Evolutionary conservation across 2,329 filamentous ascomycete genomes (phyloP).

Genomic region (Fusarium sp.): DNA sequence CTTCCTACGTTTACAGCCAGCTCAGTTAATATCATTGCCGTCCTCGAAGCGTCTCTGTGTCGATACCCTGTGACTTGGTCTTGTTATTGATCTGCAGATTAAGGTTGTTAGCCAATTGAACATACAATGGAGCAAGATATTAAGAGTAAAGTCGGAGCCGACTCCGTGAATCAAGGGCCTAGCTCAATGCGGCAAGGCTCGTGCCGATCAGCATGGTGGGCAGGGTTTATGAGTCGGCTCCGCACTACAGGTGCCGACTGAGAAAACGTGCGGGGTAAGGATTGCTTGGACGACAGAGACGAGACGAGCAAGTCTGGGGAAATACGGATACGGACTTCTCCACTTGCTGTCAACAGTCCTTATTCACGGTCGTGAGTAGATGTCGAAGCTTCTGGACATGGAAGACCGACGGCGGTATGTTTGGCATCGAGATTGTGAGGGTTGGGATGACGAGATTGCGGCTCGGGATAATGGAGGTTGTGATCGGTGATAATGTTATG

Average conservation of each 20-base stretch:
- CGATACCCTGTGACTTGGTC: fast-evolving
- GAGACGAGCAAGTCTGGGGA: neutral
- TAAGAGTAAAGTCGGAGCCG: neutral
- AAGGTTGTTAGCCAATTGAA: neutral
- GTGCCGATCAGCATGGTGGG: neutral
- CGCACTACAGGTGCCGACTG: neutral
- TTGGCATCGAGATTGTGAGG: neutral
- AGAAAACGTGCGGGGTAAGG: neutral
- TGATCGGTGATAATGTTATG: neutral
- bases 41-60: fast-evolving
- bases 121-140: neutral
- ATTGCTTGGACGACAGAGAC: neutral
- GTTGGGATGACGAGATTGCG: neutral
- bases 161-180: neutral
- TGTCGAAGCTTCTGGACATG: neutral
- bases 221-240: neutral
- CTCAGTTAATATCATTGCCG: fast-evolving
- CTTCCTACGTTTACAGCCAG: no score
- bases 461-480: neutral
- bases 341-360: neutral
- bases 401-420: no score
- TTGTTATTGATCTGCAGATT: neutral
- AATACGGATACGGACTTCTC: neutral
- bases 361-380: neutral
- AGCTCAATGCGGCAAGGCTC: neutral